Percentiles rank a stretch among this genome's conserved stretches.
Evolutionary conservation across 306 rosid species (phyloP).

Genomic region (Prunus persica): DNA sequence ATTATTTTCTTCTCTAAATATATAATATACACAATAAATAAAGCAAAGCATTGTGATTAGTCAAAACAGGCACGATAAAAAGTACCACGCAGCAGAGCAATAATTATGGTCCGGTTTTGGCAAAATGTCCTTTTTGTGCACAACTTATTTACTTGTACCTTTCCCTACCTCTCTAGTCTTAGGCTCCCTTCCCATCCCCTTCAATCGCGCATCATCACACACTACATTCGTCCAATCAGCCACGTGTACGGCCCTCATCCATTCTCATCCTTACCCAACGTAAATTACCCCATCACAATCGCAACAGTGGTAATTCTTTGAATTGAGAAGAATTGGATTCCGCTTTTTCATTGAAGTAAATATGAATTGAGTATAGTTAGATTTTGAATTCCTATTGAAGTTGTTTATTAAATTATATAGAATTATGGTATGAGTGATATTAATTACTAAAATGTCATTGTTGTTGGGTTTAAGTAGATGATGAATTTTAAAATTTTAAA

Average conservation of each 20-base stretch:
- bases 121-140: background rate
- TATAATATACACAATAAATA: no score
- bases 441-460: no score
- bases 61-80: constrained; percentile 29
- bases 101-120: constrained; percentile 29
- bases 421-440: no score
- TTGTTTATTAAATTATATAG: no score
- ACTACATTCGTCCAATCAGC: background rate
- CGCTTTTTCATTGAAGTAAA: rapidly evolving
- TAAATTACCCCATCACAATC: constrained; percentile 1
- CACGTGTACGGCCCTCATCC: constrained; percentile 41
- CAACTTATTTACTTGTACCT: background rate
- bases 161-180: no score
- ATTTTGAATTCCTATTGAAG: no score
- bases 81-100: constrained; percentile 33
- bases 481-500: no score
- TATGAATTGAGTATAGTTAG: no score
- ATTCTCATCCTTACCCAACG: background rate
- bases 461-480: no score
- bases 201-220: background rate
- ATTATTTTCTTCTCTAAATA: no score
- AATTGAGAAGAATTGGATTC: no score
- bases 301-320: no score
- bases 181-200: background rate
- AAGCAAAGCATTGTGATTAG: constrained; percentile 9